Base-by-base conservation (phyloP, 192 early-diverging fungal species). In the Coemansia sp. region DNA sequence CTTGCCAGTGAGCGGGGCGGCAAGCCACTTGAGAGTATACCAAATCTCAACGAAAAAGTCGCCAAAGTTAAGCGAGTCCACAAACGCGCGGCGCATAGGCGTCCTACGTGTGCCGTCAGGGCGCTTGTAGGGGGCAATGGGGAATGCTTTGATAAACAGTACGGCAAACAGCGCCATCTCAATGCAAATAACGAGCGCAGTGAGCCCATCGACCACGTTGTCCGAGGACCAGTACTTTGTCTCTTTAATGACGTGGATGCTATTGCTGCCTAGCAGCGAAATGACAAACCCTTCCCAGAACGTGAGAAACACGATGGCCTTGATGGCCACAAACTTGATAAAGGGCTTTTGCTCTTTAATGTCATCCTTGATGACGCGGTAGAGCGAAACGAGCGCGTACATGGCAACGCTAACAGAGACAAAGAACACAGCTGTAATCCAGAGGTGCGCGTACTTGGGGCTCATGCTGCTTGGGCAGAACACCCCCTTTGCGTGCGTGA, bases 321-420 rank as follows among this genome's bases (percentile, higher is more conserved):
- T 79, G 74, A 75, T 77, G 29, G 65, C 60, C 11, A 75, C 18
- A 29, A 79, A 79, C 45, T 79, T 70, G 48, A 60, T 45, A 14
- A 84, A 43, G 18, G 82, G 77, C 27, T 77, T 78, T 30, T 84
- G 43, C 7, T 80, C 70, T 15, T 49, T 49, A 56, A 83, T 80
- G 43, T 79, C 79, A 0, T 71, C 59, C 50, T 82, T 81, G 53
- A 90, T 81, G 23, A 77, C 82, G 13, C 82, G 46, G 51, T 88
- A 86, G 37, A 86, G 63, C 21, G 81, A 46, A 9, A 90, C 63
- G 37, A 90, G 72, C 19, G 77, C 83, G 42, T 87, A 88, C 86
- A 88, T 85, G 32, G 83, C 85, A 4, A 85, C 66, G 0, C 81
- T 51, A 22, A 86, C 82, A 6, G 80, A 80, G 30, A 84, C 65